Evolutionary conservation across 768 basidiomycete genomes (phyloP), one percentile per base, ranked within the genome.

Genomic region (Leccinum pellstonianum): DNA sequence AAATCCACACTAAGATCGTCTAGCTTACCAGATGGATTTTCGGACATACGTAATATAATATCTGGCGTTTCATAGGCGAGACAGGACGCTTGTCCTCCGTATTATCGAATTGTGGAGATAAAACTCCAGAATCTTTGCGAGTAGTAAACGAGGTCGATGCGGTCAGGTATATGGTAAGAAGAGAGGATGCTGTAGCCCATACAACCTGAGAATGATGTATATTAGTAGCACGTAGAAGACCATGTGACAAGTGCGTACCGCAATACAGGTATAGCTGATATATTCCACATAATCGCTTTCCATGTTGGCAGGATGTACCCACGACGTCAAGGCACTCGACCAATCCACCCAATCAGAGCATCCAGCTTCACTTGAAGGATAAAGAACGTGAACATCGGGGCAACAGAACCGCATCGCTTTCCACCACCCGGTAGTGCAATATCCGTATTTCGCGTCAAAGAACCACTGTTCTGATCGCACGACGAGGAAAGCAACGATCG

Each of bases 391-490:
- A 11, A 73, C 37, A 27, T 62, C 62, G 14, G 86, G 83, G 71
- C 95, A 98, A 71, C 96, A 99, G 73, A 93, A 93, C 3, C 86
- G 79, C 63, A 83, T 86, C 1, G 93, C 85, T 64, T 83, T 88
- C 77, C 82, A 88, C 86, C 89, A 90, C 1, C 79, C 79, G 0
- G 74, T 73, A 2, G 67, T 66, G 73, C 96, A 99, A 70, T 91
- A 92, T 0, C 97, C 97, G 54, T 93, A 91, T 75, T 98, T 98
- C 57, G 88, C 70, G 73, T 96, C 93, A 67, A 98, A 99, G 9
- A 98, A 78, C 81, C 86, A 88, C 70, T 90, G 88, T 69, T 99
- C 97, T 60, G 83, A 80, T 19, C 91, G 85, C 41, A 95, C 84
- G 64, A 99, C 88, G 57, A 91, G 73, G 71, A 93, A 98, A 4